These are phyloP conservation scores for Kwoniella shivajii DNA, from an alignment of 1,284 basidiomycete species.

Conservation along the genomic window DNA sequence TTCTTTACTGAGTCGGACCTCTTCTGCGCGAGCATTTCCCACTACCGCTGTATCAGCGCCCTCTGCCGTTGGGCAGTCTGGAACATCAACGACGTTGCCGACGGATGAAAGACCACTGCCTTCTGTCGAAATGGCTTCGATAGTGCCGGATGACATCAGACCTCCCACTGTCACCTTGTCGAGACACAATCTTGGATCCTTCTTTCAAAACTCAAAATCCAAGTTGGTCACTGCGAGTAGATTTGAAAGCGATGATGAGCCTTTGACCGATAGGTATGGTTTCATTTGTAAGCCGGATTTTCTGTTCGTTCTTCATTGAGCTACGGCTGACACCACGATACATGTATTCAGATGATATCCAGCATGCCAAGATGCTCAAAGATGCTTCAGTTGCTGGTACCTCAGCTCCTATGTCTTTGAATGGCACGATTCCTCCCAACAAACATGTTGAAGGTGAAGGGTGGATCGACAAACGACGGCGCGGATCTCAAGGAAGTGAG, in stretches of 20 bases:
- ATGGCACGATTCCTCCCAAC: conserved; percentile 28
- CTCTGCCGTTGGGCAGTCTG: not conserved
- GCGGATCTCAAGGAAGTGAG: conserved; percentile 14
- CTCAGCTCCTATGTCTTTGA: conserved; percentile 17
- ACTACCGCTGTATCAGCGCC: conserved; percentile 33
- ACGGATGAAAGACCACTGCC: conserved; percentile 38
- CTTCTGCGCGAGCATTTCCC: conserved; percentile 37
- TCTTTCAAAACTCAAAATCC: conserved; percentile 38
- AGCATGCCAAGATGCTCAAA: conserved; percentile 75
- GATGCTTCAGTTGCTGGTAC: conserved; percentile 59
- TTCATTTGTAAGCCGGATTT: conserved; percentile 76
- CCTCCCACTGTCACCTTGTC: conserved; percentile 67
- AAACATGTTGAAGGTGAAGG: conserved; percentile 29
- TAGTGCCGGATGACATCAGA: conserved; percentile 79
- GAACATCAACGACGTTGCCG: conserved; percentile 25
- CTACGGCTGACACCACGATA: not conserved
- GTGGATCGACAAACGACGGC: conserved; percentile 37
- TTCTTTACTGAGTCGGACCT: conserved; percentile 52
- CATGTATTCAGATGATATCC: conserved; percentile 69
- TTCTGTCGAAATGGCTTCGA: conserved; percentile 81
- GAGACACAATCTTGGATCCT: conserved; percentile 45
- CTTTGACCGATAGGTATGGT: conserved; percentile 86
- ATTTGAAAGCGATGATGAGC: conserved; percentile 64
- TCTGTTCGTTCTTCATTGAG: not conserved
- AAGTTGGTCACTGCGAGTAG: conserved; percentile 54